phyloP scores from a whole-genome alignment of 306 rosid genomes.

The Castanea crenata region DNA sequence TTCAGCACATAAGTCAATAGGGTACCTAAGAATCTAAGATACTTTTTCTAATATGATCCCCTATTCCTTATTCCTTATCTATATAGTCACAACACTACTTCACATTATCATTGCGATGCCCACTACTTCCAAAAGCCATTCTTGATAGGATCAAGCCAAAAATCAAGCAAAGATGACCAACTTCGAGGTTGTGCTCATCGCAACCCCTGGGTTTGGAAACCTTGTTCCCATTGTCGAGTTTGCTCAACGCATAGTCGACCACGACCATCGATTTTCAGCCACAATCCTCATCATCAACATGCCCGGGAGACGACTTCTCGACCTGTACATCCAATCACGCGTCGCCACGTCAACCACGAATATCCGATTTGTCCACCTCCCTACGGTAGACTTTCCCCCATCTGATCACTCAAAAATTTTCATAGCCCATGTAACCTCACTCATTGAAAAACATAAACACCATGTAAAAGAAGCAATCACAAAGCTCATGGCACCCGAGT shows the following conservation, averaged over 20 bases:
- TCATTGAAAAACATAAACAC: constrained; percentile 35
- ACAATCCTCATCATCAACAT: constrained; percentile 48
- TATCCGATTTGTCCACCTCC: constrained; percentile 39
- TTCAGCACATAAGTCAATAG: too few relatives aligned
- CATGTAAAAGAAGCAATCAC: constrained; percentile 29
- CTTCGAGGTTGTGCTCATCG: constrained; percentile 44
- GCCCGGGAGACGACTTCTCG: constrained; percentile 41
- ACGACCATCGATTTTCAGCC: constrained; percentile 41
- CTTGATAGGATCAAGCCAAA: not conserved
- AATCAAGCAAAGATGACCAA: constrained; percentile 1
- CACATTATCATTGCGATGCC: too few relatives aligned
- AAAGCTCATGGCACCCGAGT: constrained; percentile 12
- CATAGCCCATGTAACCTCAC: constrained; percentile 22
- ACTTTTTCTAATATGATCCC: too few relatives aligned
- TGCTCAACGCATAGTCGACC: constrained; percentile 46
- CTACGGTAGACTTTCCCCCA: constrained; percentile 31
- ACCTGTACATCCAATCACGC: constrained; percentile 36
- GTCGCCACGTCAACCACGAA: constrained; percentile 14
- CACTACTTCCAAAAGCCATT: too few relatives aligned
- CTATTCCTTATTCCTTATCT: too few relatives aligned
- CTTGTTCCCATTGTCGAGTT: constrained; percentile 55
- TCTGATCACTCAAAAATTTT: constrained; percentile 38
- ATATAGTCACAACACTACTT: too few relatives aligned
- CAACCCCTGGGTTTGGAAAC: constrained; percentile 56
- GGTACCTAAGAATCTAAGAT: too few relatives aligned